Percentiles rank a stretch among this genome's conserved stretches.
Conservation (phyloP, 2,329 filamentous ascomycete genomes). For the Beauveria brongniartii region DNA sequence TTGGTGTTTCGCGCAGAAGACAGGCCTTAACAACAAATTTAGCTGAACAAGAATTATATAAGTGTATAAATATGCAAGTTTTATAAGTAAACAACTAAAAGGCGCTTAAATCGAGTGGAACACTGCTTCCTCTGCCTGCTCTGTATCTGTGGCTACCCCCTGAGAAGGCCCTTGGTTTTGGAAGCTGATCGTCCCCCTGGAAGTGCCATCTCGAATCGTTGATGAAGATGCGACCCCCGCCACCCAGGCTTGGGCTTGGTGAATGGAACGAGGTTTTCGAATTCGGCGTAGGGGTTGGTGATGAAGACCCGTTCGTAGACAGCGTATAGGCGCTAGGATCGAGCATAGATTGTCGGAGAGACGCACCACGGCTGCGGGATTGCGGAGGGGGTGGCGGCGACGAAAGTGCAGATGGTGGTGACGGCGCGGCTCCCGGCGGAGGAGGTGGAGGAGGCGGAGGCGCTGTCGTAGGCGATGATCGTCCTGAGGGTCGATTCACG, state of each 20-base stretch:
- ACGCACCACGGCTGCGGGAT: slow-evolving; percentile 34
- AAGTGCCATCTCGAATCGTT: slow-evolving; percentile 83
- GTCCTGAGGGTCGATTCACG: slow-evolving; percentile 35
- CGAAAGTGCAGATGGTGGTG: slow-evolving; percentile 29
- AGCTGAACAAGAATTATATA: background rate
- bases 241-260: slow-evolving; percentile 18
- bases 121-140: slow-evolving; percentile 86
- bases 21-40: background rate
- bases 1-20: background rate
- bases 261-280: slow-evolving; percentile 24
- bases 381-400: slow-evolving; percentile 29
- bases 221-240: slow-evolving; percentile 44
- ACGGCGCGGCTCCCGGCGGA: slow-evolving; percentile 23
- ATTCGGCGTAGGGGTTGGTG: slow-evolving; percentile 36
- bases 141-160: slow-evolving; percentile 73
- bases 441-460: slow-evolving; percentile 32
- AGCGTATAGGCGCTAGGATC: slow-evolving; percentile 73
- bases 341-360: slow-evolving; percentile 54
- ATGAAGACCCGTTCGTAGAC: slow-evolving; percentile 51
- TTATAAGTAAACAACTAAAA: slow-evolving; percentile 26
- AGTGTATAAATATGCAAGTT: slow-evolving; percentile 10
- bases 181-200: slow-evolving; percentile 70
- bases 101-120: slow-evolving; percentile 73
- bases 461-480: slow-evolving; percentile 29
- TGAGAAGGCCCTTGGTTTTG: slow-evolving; percentile 74